A percentile compares a stretch with the other conserved stretches of the same genome.
These are phyloP conservation scores for Kurtzmaniella quercitrusa DNA, from an alignment of 1,139 yeast genomes.

Conservation along the genomic window DNA sequence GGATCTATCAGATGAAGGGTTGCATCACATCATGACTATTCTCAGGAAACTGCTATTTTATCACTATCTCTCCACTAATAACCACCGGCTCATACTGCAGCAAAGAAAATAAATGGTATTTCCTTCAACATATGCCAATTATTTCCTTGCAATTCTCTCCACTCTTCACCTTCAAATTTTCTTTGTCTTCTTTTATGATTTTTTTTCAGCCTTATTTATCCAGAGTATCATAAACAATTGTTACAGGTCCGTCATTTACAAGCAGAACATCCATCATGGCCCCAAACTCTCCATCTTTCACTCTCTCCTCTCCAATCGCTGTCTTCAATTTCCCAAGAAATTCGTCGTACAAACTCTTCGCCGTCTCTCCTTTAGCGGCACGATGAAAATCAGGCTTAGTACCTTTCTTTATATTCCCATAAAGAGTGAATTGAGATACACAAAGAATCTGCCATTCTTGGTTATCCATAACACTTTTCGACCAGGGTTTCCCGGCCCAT, in stretches of 20 bases:
- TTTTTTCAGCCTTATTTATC: conserved; percentile 19
- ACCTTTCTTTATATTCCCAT: conserved; percentile 82
- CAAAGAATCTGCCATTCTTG: conserved; percentile 35
- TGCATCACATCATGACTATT: too few relatives aligned
- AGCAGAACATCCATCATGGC: conserved; percentile 94
- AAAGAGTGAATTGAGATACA: conserved; percentile 87
- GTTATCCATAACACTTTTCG: conserved; percentile 31
- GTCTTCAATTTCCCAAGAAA: conserved; percentile 47
- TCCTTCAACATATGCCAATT: too few relatives aligned
- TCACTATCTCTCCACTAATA: too few relatives aligned
- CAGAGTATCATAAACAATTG: conserved; percentile 65
- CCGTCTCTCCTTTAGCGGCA: conserved; percentile 81
- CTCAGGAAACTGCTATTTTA: too few relatives aligned
- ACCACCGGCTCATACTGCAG: too few relatives aligned
- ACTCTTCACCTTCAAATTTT: too few relatives aligned
- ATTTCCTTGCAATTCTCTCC: too few relatives aligned
- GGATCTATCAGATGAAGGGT: too few relatives aligned
- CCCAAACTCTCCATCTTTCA: conserved; percentile 87
- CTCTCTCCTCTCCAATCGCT: conserved; percentile 62
- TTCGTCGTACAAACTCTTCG: conserved; percentile 60
- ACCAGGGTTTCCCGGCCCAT: conserved; percentile 63
- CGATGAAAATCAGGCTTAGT: conserved; percentile 90
- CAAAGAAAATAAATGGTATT: too few relatives aligned
- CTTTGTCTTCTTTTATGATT: too few relatives aligned
- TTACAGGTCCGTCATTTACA: conserved; percentile 83